Conservation (phyloP, 495 filamentous ascomycete genomes). For the Podospora fimiseda region DNA sequence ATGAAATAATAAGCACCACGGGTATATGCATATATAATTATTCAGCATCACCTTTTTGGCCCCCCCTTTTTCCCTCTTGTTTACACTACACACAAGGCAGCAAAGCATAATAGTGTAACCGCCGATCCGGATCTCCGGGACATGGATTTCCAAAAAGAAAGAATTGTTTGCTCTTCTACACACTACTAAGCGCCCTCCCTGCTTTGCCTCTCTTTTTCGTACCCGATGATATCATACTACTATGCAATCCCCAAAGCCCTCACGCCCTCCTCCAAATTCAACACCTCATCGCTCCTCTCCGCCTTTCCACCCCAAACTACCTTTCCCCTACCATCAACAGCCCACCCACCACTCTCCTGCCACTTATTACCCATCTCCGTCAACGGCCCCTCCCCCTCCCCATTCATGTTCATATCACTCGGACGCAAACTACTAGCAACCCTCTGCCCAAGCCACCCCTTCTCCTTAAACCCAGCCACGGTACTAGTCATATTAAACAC, state of each 20-base stretch:
- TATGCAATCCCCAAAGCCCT: slow-evolving; percentile 24
- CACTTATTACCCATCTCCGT: slow-evolving; percentile 57
- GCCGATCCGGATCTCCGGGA: neutral
- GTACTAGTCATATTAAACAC: slow-evolving; percentile 42
- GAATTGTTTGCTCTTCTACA: no score
- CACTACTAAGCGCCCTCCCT: neutral
- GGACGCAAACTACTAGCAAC: slow-evolving; percentile 23
- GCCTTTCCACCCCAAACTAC: slow-evolving; percentile 47
- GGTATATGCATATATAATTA: neutral
- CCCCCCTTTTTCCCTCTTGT: neutral
- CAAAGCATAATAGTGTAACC: neutral
- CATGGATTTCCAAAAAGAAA: neutral
- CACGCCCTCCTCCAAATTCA: slow-evolving; percentile 46
- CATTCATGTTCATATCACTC: slow-evolving; percentile 3
- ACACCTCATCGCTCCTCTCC: slow-evolving; percentile 43
- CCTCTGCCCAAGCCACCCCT: slow-evolving; percentile 37
- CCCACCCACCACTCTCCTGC: slow-evolving; percentile 52
- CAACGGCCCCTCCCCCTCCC: slow-evolving; percentile 22
- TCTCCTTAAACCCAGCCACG: slow-evolving; percentile 37
- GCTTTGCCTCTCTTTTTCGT: neutral
- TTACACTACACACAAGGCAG: neutral
- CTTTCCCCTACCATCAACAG: slow-evolving; percentile 46
- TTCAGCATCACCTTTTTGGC: neutral
- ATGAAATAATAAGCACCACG: neutral
- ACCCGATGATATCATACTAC: neutral